A percentile compares a stretch with the other conserved stretches of the same genome.
These are phyloP conservation scores for Eurotiales sp. DNA, from an alignment of 2,329 filamentous ascomycete species.

Conservation along the genomic window DNA sequence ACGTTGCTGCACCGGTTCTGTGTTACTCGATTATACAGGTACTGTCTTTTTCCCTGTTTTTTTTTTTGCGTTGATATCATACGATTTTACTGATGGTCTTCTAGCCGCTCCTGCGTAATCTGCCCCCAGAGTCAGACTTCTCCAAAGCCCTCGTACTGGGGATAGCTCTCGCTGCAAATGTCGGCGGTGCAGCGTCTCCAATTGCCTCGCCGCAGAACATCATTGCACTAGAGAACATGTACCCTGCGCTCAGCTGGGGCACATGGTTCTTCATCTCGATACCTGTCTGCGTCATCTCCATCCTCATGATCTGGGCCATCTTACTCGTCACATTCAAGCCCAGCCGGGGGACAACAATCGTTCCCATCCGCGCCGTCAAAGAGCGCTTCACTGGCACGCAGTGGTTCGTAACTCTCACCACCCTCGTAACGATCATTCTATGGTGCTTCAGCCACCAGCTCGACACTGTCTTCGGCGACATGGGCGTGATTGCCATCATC, in stretches of 20 bases:
- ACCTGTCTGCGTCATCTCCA: conserved; percentile 84
- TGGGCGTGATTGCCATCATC: conserved; percentile 97
- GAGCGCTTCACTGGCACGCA: conserved; percentile 85
- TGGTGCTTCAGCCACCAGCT: conserved; percentile 94
- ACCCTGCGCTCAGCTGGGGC: conserved; percentile 84
- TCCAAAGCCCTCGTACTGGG: conserved; percentile 92
- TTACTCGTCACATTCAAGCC: conserved; percentile 83
- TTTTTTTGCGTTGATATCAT: background rate
- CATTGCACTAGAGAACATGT: conserved; percentile 94
- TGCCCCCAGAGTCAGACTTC: conserved; percentile 86
- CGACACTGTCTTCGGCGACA: conserved; percentile 85
- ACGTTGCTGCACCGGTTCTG: conserved; percentile 91
- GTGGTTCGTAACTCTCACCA: conserved; percentile 86
- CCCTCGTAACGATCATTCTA: conserved; percentile 75
- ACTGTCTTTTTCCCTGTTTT: conserved; percentile 23
- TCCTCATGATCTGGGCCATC: conserved; percentile 83
- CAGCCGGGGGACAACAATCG: conserved; percentile 78
- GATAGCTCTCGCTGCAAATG: conserved; percentile 90
- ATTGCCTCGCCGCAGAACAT: conserved; percentile 98
- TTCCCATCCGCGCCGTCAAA: conserved; percentile 84
- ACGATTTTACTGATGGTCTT: conserved; percentile 13
- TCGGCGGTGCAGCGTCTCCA: conserved; percentile 92
- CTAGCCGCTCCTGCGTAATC: conserved; percentile 86
- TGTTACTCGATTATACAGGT: conserved; percentile 98
- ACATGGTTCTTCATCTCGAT: conserved; percentile 96